Conservation (phyloP, 2,329 filamentous ascomycete species). For the Colletotrichum coccodes region DNA sequence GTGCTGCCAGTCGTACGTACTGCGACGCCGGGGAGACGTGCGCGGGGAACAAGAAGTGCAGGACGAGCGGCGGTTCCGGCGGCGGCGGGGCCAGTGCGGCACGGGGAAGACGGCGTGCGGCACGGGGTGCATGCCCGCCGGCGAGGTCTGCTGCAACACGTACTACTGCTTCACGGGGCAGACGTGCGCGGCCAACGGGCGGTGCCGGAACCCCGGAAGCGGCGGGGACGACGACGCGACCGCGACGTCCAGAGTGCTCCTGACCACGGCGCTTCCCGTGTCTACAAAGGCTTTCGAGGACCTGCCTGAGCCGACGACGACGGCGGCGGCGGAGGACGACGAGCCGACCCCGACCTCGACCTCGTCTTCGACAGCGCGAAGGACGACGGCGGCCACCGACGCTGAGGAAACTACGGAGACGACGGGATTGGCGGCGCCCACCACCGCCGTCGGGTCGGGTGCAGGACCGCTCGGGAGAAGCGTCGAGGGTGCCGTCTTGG, state of each 20-base stretch:
- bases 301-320: neutral
- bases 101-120: conserved; percentile 36
- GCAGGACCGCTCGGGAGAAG: neutral
- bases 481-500: neutral
- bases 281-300: neutral
- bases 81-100: conserved; percentile 1
- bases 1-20: conserved; percentile 38
- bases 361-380: conserved; percentile 16
- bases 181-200: conserved; percentile 15
- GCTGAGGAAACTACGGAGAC: neutral
- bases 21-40: conserved; percentile 33
- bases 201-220: conserved; percentile 1
- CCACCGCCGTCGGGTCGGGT: neutral
- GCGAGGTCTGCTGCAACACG: conserved; percentile 39
- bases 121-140: conserved; percentile 41
- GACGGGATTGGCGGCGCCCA: neutral
- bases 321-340: neutral
- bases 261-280: neutral
- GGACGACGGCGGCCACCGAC: neutral
- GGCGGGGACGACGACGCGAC: neutral
- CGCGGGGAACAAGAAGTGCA: conserved; percentile 13
- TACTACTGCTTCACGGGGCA: conserved; percentile 34
- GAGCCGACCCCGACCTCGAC: conserved; percentile 13
- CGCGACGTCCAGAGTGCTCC: neutral
- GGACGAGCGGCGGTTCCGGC: neutral